Conservation (phyloP, 208 protist species). For the Leishmania guyanensis region DNA sequence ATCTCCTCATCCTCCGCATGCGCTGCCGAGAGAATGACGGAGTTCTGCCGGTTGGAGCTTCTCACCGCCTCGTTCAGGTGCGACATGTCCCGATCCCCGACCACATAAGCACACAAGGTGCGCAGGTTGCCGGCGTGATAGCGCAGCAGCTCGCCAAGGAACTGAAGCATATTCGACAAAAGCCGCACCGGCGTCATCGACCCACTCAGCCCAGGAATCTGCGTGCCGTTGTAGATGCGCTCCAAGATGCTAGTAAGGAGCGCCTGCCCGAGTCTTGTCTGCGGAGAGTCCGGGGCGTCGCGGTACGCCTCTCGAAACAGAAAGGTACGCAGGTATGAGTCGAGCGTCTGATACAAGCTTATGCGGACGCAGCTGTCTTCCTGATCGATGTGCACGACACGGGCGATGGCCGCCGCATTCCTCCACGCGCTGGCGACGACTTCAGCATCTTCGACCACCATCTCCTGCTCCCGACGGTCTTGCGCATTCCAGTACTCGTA, state of each 20-base stretch:
- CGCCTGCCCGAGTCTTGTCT: constrained; percentile 43
- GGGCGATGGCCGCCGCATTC: constrained; percentile 53
- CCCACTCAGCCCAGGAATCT: constrained; percentile 50
- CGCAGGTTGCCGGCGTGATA: constrained; percentile 69
- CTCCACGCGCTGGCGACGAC: constrained; percentile 11
- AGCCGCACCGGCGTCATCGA: constrained; percentile 61
- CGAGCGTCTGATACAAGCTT: constrained; percentile 64
- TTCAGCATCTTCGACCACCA: constrained; percentile 43
- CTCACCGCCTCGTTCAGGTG: constrained; percentile 52
- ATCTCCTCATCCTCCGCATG: constrained; percentile 47
- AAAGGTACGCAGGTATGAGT: constrained; percentile 73
- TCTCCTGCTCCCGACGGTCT: constrained; percentile 61
- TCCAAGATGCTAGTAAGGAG: constrained; percentile 61
- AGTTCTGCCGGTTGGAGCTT: constrained; percentile 31
- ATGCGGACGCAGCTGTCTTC: constrained; percentile 76
- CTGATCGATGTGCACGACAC: constrained; percentile 32
- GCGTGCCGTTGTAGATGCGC: constrained; percentile 83
- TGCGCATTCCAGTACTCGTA: constrained; percentile 87
- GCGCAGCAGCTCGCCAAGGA: constrained; percentile 71
- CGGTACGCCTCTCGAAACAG: constrained; percentile 34
- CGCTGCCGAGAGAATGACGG: constrained; percentile 23
- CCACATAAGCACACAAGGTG: constrained; percentile 53
- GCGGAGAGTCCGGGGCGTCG: constrained; percentile 27
- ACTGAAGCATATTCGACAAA: constrained; percentile 51
- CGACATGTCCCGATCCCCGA: constrained; percentile 31